A percentile compares a stretch with the other conserved stretches of the same genome.
Evolutionary conservation across 1,284 basidiomycete species (phyloP).

Genomic region (Malassezia sp.): DNA sequence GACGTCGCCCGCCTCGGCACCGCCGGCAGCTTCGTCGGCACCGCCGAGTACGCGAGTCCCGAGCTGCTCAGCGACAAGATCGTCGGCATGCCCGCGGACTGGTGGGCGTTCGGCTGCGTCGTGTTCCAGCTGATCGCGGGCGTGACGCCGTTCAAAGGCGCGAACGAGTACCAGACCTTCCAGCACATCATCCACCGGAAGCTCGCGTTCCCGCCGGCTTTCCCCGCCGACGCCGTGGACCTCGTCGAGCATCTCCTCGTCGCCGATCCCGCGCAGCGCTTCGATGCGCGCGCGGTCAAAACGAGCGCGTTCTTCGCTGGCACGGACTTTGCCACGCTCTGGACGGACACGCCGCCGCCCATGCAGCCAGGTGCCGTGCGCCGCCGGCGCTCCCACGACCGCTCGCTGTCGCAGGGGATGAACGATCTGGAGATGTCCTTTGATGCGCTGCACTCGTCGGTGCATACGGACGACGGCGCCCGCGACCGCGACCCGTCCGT

Average conservation of each 20-base stretch:
- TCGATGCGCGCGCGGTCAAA: slow-evolving; percentile 20
- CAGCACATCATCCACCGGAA: slow-evolving; percentile 53
- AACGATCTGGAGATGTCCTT: neutral
- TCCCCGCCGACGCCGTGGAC: slow-evolving; percentile 49
- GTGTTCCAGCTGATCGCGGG: slow-evolving; percentile 53
- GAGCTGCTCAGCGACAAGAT: slow-evolving; percentile 67
- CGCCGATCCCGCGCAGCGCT: slow-evolving; percentile 29
- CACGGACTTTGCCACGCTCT: slow-evolving; percentile 26
- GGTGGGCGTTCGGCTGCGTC: slow-evolving; percentile 55
- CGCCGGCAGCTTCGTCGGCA: slow-evolving; percentile 71
- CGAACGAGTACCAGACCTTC: slow-evolving; percentile 55
- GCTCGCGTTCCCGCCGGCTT: slow-evolving; percentile 50
- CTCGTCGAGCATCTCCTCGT: slow-evolving; percentile 49
- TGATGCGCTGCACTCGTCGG: neutral
- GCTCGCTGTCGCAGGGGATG: neutral
- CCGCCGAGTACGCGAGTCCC: slow-evolving; percentile 88
- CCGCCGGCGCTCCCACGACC: slow-evolving; percentile 1
- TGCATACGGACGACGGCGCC: too few relatives aligned
- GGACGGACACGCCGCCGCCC: slow-evolving; percentile 16
- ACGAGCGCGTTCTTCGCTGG: slow-evolving; percentile 25
- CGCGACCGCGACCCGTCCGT: too few relatives aligned
- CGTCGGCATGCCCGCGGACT: slow-evolving; percentile 50
- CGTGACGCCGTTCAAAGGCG: slow-evolving; percentile 52
- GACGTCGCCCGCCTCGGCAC: neutral
- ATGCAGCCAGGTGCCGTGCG: slow-evolving; percentile 2